phyloP scores from a whole-genome alignment of 1,284 basidiomycete species.

The Tausonia pullulans region DNA sequence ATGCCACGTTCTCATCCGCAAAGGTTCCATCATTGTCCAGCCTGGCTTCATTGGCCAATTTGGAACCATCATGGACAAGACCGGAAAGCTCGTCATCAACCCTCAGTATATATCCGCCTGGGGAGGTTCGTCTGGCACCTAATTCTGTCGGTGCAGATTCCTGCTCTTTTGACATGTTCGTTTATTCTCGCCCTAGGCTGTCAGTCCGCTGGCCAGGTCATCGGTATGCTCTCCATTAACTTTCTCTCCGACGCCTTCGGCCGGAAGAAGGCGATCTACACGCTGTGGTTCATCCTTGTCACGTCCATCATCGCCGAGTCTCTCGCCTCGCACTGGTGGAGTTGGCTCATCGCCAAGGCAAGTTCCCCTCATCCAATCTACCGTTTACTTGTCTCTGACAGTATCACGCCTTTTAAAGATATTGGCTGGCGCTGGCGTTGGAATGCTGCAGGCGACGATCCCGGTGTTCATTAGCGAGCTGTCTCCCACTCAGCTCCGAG shows the following conservation, averaged over 20 bases:
- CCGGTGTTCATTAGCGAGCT: conserved; percentile 25
- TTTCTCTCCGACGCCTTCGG: conserved; percentile 23
- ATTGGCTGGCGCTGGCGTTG: conserved; percentile 21
- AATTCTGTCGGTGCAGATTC: too few relatives aligned
- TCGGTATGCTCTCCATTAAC: conserved; percentile 20
- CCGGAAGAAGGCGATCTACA: conserved; percentile 21
- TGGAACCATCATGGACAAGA: neutral
- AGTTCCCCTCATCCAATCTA: neutral
- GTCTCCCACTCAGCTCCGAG: conserved; percentile 22
- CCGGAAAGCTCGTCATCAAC: conserved; percentile 15
- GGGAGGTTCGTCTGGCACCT: conserved; percentile 16
- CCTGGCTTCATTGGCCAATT: conserved; percentile 22
- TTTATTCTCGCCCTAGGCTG: neutral
- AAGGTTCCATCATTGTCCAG: neutral
- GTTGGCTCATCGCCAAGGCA: conserved; percentile 23
- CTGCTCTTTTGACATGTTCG: neutral
- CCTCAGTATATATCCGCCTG: conserved; percentile 23
- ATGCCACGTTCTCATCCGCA: neutral
- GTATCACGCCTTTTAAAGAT: conserved; percentile 1
- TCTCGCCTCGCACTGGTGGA: conserved; percentile 21
- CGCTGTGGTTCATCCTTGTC: conserved; percentile 22
- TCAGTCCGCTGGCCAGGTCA: conserved; percentile 23
- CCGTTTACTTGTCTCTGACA: too few relatives aligned
- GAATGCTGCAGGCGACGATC: conserved; percentile 24
- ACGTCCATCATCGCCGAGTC: conserved; percentile 21